Percentiles rank a stretch among this genome's conserved stretches.
These are phyloP conservation scores for Infundibulicybe gibba DNA, from an alignment of 768 basidiomycete species.

Conservation along the genomic window DNA sequence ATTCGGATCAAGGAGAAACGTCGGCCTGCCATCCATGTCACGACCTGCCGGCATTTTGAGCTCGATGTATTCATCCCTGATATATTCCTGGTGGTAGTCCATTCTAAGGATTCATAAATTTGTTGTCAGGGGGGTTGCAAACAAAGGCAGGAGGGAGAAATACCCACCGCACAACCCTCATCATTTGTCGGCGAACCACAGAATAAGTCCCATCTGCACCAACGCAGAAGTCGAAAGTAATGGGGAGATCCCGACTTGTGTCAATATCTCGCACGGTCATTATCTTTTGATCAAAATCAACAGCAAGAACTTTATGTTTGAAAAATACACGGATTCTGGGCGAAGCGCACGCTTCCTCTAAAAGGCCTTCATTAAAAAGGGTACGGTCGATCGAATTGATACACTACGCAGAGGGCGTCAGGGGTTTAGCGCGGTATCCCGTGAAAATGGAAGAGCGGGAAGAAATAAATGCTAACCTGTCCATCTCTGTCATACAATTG, in stretches of 20 bases:
- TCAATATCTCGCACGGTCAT: constrained; percentile 49
- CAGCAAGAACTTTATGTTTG: constrained; percentile 71
- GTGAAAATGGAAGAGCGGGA: constrained; percentile 6
- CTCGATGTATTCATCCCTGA: constrained; percentile 95
- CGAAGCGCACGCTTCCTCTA: constrained; percentile 66
- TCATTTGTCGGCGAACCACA: constrained; percentile 87
- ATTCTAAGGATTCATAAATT: constrained; percentile 54
- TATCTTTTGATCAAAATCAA: constrained; percentile 69
- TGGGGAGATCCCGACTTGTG: constrained; percentile 37
- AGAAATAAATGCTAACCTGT: constrained; percentile 50
- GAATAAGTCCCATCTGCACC: constrained; percentile 96
- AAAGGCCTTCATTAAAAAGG: constrained; percentile 80
- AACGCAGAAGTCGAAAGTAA: constrained; percentile 75
- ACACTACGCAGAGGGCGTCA: constrained; percentile 50
- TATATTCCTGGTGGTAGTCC: constrained; percentile 94
- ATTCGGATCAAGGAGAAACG: constrained; percentile 86
- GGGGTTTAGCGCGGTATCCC: constrained; percentile 15
- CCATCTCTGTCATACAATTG: constrained; percentile 87
- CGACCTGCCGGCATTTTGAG: constrained; percentile 87
- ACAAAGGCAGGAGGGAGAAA: constrained; percentile 15
- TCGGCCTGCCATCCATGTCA: constrained; percentile 54
- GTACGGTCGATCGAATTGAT: constrained; percentile 93
- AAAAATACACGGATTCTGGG: constrained; percentile 71
- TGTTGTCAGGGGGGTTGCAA: constrained; percentile 21
- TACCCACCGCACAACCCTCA: constrained; percentile 85